These are phyloP conservation scores for Scedosporium aurantiacum DNA, from an alignment of 2,329 filamentous ascomycete species.

Conservation along the genomic window DNA sequence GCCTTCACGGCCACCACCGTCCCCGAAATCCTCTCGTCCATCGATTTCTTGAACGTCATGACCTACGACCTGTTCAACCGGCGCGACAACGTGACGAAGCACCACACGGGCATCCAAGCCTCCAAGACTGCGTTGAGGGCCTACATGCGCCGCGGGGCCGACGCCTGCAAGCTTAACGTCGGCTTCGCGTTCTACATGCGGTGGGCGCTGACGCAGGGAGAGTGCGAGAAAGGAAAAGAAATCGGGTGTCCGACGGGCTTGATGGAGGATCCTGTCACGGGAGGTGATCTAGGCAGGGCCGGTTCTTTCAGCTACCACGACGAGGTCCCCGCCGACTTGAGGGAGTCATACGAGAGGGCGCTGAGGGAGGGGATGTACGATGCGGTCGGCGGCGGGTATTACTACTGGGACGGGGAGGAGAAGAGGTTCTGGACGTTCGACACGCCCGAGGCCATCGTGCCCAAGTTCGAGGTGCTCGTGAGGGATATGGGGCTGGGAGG, in stretches of 20 bases:
- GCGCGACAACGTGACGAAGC: slow-evolving; percentile 50
- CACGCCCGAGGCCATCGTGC: slow-evolving; percentile 44
- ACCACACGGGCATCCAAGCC: slow-evolving; percentile 51
- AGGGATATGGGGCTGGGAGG: slow-evolving; percentile 48
- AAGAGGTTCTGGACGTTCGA: slow-evolving; percentile 67
- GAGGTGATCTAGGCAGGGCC: slow-evolving; percentile 44
- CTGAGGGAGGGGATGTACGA: slow-evolving; percentile 43
- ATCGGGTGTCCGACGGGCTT: slow-evolving; percentile 43
- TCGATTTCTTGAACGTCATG: slow-evolving; percentile 62
- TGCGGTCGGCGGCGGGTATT: slow-evolving; percentile 47
- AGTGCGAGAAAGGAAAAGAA: slow-evolving; percentile 28
- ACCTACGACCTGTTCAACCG: slow-evolving; percentile 62
- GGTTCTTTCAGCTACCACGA: slow-evolving; percentile 52
- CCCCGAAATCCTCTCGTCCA: slow-evolving; percentile 43
- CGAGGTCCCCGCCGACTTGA: slow-evolving; percentile 38
- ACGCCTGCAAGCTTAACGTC: slow-evolving; percentile 43
- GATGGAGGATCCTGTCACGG: slow-evolving; percentile 47
- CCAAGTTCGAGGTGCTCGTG: slow-evolving; percentile 53
- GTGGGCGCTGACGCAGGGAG: slow-evolving; percentile 43
- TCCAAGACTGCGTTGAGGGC: slow-evolving; percentile 44
- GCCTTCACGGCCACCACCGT: slow-evolving; percentile 50
- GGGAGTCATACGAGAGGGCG: slow-evolving; percentile 47
- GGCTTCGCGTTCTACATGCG: slow-evolving; percentile 60
- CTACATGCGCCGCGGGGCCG: slow-evolving; percentile 46
- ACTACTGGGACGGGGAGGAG: slow-evolving; percentile 51